These are phyloP conservation scores for Aspergillus sp. DNA, from an alignment of 2,329 filamentous ascomycete genomes.

Conservation along the genomic window DNA sequence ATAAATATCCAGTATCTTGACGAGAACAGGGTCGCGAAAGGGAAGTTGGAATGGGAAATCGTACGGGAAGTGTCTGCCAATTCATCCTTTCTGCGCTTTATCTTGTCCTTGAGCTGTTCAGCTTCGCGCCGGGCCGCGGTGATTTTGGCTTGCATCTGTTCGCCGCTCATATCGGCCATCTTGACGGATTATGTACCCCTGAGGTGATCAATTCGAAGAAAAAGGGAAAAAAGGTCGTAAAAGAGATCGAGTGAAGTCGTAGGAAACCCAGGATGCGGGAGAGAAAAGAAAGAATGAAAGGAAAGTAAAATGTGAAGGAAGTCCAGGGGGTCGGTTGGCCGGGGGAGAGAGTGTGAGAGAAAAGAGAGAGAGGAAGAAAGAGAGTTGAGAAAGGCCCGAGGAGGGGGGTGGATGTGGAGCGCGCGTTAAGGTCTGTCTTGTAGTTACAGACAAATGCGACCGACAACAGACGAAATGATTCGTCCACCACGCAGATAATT, in stretches of 20 bases:
- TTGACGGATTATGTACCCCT: conserved; percentile 23
- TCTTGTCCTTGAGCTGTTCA: conserved; percentile 93
- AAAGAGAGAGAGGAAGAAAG: conserved; percentile 1
- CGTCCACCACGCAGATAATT: too few species aligned
- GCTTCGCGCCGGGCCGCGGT: conserved; percentile 92
- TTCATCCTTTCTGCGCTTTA: conserved; percentile 99
- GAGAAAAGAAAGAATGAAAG: conserved; percentile 4
- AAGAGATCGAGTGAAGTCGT: conserved; percentile 30
- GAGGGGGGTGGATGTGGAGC: conserved; percentile 17
- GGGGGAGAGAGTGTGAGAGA: conserved; percentile 4
- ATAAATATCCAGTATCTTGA: too few species aligned
- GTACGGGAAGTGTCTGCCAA: conserved; percentile 94
- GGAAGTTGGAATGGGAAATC: conserved; percentile 34
- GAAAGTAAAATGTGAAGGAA: conserved; percentile 5
- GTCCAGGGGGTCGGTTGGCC: conserved; percentile 5
- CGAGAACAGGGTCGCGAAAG: background rate
- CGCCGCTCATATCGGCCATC: conserved; percentile 46
- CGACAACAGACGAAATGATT: too few species aligned
- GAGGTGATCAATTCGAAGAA: conserved; percentile 15
- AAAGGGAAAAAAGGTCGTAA: conserved; percentile 5
- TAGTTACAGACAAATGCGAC: too few species aligned
- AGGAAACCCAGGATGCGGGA: conserved; percentile 13
- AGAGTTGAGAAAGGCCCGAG: background rate
- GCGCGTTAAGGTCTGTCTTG: conserved; percentile 2
- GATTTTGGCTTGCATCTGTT: conserved; percentile 82